Evolutionary conservation across 148 eudicot genomes (phyloP), one percentile per base, ranked within the genome.

Genomic region (Chenopodium formosanum): DNA sequence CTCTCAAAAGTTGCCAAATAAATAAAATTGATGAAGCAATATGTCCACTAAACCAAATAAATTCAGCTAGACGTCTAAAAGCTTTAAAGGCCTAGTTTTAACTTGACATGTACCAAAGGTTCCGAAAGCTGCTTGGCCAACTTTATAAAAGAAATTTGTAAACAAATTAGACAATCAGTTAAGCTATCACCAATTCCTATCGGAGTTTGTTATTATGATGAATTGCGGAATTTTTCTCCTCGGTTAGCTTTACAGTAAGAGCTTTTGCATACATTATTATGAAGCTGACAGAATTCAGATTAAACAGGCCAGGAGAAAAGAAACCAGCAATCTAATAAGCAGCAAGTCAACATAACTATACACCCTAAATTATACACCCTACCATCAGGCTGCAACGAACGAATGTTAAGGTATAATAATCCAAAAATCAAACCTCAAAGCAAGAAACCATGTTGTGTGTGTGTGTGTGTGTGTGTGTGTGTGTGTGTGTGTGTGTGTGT

Each of bases 171-270:
- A 52, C n/a, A 63, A 56, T 13, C 19, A 31, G 44, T 27, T 34
- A 82, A 67, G 40, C 53, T 68, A 93, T 89, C 78, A 93, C 97
- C 94, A 91, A 81, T 78, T 93, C 94, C 81, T 91, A 92, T 46
- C 90, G 88, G 76, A 93, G 90, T 78, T 84, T 91, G 82, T 84
- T 89, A 76, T 88, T 83, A 87, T 81, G 91, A 70, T 89, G 91
- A 79, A 88, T 63, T 22, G 94, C 93, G 73, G 80, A 78, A 83
- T 87, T 81, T 83, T 89, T 93, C 85, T 93, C 97, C 72, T 84
- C 89, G 2, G 90, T 89, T 89, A 90, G 87, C 73, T 88, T 91
- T 12, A 90, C 84, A 78, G 89, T 79, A 27, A 90, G 86, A 82
- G 94, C 80, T 72, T 85, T 88, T 78, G 3, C 6, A 10, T 7